phyloP scores from a whole-genome alignment of 805 yeast species.

The Pichia nanzhaoensis region DNA sequence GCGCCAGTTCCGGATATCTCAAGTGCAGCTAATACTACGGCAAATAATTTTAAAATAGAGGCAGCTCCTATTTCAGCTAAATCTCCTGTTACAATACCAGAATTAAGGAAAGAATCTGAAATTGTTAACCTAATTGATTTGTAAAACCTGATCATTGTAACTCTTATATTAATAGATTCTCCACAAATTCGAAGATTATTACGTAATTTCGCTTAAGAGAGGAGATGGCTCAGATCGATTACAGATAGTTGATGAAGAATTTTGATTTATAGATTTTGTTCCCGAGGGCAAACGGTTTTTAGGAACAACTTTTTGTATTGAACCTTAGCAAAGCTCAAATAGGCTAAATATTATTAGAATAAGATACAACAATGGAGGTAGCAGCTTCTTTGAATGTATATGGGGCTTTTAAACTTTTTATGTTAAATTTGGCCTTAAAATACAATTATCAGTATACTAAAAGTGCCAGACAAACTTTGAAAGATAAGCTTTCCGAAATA shows the following conservation, averaged over 20 bases:
- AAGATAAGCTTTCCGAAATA: conserved; percentile 2
- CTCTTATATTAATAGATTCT: too few species aligned
- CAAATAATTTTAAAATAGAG: background rate
- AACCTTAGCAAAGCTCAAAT: too few species aligned
- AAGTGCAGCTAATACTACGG: too few species aligned
- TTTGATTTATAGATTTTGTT: too few species aligned
- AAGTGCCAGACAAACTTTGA: conserved; percentile 3
- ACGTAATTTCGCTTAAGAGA: too few species aligned
- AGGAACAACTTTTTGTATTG: too few species aligned
- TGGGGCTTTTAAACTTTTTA: conserved; percentile 1
- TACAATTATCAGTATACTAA: conserved; percentile 12
- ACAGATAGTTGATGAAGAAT: too few species aligned
- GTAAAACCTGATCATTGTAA: conserved; percentile 1
- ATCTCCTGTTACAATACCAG: background rate
- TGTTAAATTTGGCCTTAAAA: conserved; percentile 6
- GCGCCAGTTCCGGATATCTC: conserved; percentile 1
- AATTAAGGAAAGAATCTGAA: conserved; percentile 7
- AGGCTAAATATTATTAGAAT: too few species aligned
- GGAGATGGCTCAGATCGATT: too few species aligned
- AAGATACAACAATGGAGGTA: background rate
- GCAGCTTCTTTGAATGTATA: background rate
- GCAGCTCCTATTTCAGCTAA: background rate
- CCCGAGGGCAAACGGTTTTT: too few species aligned
- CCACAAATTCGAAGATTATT: too few species aligned
- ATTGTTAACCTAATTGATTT: conserved; percentile 14